These are phyloP conservation scores for Xylariaceae sp. DNA, from an alignment of 2,329 filamentous ascomycete genomes.

Conservation along the genomic window DNA sequence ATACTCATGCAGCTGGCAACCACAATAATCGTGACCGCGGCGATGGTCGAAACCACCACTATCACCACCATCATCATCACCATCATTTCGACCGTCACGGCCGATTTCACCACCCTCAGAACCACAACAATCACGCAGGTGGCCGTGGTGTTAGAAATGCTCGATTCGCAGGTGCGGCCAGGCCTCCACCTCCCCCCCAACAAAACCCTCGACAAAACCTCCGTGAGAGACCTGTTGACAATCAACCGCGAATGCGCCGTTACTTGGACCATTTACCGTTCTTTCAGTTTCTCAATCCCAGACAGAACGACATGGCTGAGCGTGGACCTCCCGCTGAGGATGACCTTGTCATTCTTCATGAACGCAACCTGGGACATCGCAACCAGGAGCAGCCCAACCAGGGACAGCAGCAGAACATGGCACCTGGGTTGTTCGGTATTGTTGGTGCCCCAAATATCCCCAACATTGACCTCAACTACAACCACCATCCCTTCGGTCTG, in stretches of 20 bases:
- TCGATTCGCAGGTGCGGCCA: conserved; percentile 5
- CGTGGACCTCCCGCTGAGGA: conserved; percentile 19
- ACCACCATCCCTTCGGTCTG: conserved; percentile 21
- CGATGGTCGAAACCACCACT: conserved; percentile 1
- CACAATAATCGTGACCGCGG: conserved; percentile 2
- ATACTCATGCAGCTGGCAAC: conserved; percentile 3
- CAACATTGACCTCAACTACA: conserved; percentile 28
- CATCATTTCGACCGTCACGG: conserved; percentile 1
- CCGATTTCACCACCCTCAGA: conserved; percentile 1
- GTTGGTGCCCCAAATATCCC: no score
- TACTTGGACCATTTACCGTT: conserved; percentile 21
- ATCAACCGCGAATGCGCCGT: conserved; percentile 10
- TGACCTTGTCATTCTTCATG: conserved; percentile 24
- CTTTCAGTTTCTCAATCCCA: conserved; percentile 19
- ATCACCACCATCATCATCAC: conserved; percentile 5
- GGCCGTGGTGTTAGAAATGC: conserved; percentile 10
- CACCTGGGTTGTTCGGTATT: no score
- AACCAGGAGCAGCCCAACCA: neutral
- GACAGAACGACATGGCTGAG: conserved; percentile 12
- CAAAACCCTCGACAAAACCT: conserved; percentile 1
- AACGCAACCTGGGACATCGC: conserved; percentile 13
- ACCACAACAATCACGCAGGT: conserved; percentile 3
- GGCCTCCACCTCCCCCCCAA: conserved; percentile 3
- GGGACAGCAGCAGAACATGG: no score
- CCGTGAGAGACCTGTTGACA: neutral